These are phyloP conservation scores for Eutrema salsugineum DNA, from an alignment of 441 rosid genomes.

Conservation along the genomic window DNA sequence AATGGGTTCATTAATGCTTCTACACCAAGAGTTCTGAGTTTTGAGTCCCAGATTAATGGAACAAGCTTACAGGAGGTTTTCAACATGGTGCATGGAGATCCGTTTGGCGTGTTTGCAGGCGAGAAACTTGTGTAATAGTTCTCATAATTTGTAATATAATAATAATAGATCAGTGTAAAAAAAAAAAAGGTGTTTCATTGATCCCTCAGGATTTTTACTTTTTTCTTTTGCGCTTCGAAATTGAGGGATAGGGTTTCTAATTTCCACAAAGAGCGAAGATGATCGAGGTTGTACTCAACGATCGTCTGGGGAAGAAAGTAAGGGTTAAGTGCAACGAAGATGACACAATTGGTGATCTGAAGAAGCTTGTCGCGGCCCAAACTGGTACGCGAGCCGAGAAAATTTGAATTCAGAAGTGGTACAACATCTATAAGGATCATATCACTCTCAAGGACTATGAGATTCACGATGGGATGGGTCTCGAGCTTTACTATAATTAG, in stretches of 20 bases:
- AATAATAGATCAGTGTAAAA: too few relatives aligned
- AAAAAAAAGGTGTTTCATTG: too few relatives aligned
- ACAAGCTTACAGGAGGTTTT: too few relatives aligned
- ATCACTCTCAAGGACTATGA: slow-evolving; percentile 70
- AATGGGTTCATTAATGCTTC: too few relatives aligned
- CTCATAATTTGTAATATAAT: too few relatives aligned
- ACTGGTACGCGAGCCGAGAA: slow-evolving; percentile 74
- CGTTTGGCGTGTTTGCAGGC: too few relatives aligned
- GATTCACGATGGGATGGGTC: slow-evolving; percentile 71
- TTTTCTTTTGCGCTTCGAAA: neutral
- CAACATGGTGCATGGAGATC: too few relatives aligned
- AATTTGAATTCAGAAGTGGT: slow-evolving; percentile 90
- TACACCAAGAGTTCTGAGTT: too few relatives aligned
- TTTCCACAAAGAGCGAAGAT: slow-evolving; percentile 24
- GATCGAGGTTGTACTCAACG: slow-evolving; percentile 85
- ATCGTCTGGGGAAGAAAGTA: slow-evolving; percentile 78
- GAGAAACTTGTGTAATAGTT: too few relatives aligned
- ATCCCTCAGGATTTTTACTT: neutral
- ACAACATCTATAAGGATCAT: slow-evolving; percentile 62
- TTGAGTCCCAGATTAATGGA: too few relatives aligned
- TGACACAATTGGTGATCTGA: slow-evolving; percentile 87
- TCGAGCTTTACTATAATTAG: slow-evolving; percentile 62
- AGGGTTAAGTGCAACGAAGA: slow-evolving; percentile 87
- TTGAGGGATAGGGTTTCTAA: neutral
- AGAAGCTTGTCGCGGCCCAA: slow-evolving; percentile 85